Evolutionary conservation across 73 alveolate genomes (phyloP), one percentile per base, ranked within the genome.

Genomic region (Paraurostyla sp.): DNA sequence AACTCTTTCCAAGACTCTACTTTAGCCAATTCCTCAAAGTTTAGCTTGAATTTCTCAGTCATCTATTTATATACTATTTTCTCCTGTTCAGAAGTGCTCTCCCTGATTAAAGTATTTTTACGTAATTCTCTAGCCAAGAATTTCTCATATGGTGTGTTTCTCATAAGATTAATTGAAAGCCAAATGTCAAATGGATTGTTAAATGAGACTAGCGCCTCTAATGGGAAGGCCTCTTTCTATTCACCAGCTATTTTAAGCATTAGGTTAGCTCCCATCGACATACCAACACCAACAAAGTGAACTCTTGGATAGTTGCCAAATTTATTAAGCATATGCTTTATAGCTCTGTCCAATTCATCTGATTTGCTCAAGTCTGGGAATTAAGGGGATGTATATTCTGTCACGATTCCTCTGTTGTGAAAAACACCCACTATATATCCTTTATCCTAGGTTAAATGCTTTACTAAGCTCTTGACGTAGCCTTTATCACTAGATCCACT

Each of bases 261-360:
- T n/a, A 78, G 57, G 35, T 78, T 78, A 30, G 80, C 89, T 9
- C 89, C 89, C 89, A 78, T 78, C 6, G 89, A 78, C 78, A 78
- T 51, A 13, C 89, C 89, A 13, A 78, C 78, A 3, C 89, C 89
- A 32, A 78, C 60, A 54, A 15, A 78, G 16, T 58, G 11, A 20
- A 25, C 42, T 36, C 52, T 78, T 4, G 41, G 62, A 13, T 51
- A 1, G 32, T 78, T 15, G 49, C 36, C 46, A 20, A 52, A 54
- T 38, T 78, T 78, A 33, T 78, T 54, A n/a, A n/a, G 4, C 54
- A 38, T 35, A 51, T 78, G 78, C 58, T 51, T 23, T 30, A 78
- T 13, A 32, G 71, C 76, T 40, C 9, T 32, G 7, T 78, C 69
- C 3, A 78, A 51, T 29, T 78, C 89, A 16, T 78, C 78, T 59